Percentiles rank a stretch among this genome's conserved stretches.
Evolutionary conservation across 352 stramenopile genomes (phyloP).

Genomic region (Globisporangium yorkense): DNA sequence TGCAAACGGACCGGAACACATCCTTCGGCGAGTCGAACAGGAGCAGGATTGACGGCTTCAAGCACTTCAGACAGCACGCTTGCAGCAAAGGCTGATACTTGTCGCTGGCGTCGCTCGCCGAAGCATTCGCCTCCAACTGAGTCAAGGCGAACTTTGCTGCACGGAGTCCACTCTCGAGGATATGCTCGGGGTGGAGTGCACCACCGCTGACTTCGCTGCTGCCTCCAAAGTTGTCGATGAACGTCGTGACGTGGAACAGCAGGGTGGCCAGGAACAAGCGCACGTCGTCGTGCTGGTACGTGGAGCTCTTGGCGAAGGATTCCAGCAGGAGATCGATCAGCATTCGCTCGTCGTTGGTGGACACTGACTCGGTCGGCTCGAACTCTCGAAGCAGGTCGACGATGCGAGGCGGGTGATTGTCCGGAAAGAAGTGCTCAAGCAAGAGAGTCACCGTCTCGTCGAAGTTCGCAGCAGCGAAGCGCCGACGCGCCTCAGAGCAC

Average conservation of each 20-base stretch:
- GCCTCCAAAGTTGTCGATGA: constrained; percentile 24
- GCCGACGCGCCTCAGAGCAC: constrained; percentile 39
- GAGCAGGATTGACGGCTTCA: constrained; percentile 47
- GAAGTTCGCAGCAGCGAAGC: constrained; percentile 26
- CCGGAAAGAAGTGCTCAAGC: constrained; percentile 49
- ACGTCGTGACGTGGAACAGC: constrained; percentile 31
- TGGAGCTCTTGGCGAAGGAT: constrained; percentile 29
- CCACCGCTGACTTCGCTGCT: constrained; percentile 8
- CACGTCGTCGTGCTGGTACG: constrained; percentile 23
- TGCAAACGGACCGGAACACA: constrained; percentile 33
- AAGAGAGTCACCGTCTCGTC: constrained; percentile 35
- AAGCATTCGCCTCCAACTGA: constrained; percentile 18
- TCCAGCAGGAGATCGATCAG: constrained; percentile 35
- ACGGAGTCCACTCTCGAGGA: constrained; percentile 28
- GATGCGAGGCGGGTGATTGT: constrained; percentile 34
- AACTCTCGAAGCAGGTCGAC: constrained; percentile 57
- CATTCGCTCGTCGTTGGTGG: constrained; percentile 1
- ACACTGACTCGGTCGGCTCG: constrained; percentile 18
- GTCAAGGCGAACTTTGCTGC: constrained; percentile 30
- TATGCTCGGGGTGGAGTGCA: constrained; percentile 21
- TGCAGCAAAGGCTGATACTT: constrained; percentile 23
- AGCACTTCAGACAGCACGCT: constrained; percentile 27
- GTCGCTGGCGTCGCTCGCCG: constrained; percentile 7
- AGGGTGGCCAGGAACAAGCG: constrained; percentile 33
- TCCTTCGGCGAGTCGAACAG: constrained; percentile 48